Evolutionary conservation across 2,329 filamentous ascomycete species (phyloP).

Genomic region (Colletotrichum navitas): DNA sequence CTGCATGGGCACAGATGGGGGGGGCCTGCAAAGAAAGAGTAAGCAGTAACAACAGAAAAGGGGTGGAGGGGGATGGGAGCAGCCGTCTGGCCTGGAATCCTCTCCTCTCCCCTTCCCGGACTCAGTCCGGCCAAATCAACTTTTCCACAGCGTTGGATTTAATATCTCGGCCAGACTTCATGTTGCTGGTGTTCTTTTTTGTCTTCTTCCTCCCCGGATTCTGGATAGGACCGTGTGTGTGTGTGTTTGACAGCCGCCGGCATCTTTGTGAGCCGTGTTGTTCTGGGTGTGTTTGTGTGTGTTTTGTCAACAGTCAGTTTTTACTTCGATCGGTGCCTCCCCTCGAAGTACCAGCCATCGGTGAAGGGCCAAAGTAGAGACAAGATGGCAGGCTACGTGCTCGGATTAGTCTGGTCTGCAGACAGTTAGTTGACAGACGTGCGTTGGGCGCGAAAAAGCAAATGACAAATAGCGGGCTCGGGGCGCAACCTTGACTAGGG

Average conservation of each 20-base stretch:
- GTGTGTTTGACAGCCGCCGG: neutral
- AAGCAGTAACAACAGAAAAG: conserved; percentile 21
- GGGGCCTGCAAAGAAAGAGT: conserved; percentile 10
- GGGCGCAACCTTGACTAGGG: neutral
- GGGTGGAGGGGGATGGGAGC: neutral
- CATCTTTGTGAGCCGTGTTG: neutral
- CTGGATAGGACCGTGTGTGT: neutral
- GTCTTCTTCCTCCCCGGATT: neutral
- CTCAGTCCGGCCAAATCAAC: conserved; percentile 14
- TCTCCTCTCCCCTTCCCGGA: no score
- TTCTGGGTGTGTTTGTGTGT: neutral
- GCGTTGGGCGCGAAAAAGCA: neutral
- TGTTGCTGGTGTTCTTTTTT: neutral
- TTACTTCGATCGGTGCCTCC: neutral
- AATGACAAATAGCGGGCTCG: neutral
- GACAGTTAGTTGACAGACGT: neutral
- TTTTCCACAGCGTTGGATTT: conserved; percentile 16
- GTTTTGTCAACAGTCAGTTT: neutral
- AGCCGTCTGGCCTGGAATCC: neutral
- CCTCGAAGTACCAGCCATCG: neutral
- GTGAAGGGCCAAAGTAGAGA: neutral
- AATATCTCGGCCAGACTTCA: neutral
- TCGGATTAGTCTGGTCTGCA: neutral
- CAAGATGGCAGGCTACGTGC: neutral
- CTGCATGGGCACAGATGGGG: neutral